These are phyloP conservation scores for Globisporangium okanoganense DNA, from an alignment of 352 stramenopile genomes.

Conservation along the genomic window DNA sequence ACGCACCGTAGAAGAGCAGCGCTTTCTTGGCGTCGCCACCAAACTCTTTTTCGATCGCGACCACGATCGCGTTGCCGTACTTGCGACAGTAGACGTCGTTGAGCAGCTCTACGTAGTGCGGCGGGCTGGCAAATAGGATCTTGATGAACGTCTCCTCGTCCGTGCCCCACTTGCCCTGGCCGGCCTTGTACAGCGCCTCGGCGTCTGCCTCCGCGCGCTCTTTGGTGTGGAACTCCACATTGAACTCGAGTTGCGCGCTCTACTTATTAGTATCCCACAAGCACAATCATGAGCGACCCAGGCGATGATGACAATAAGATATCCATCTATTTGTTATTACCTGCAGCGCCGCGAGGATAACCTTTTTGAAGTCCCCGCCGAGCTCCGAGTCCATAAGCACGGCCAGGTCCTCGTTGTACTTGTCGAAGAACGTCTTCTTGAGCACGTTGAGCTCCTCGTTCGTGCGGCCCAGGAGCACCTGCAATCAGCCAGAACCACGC, in stretches of 20 bases:
- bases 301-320: not conserved
- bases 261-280: not conserved
- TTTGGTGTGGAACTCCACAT: conserved; percentile 52
- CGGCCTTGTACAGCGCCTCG: conserved; percentile 62
- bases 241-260: conserved; percentile 25
- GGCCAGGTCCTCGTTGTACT: conserved; percentile 68
- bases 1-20: conserved; percentile 63
- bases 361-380: conserved; percentile 63
- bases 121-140: conserved; percentile 54
- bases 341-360: conserved; percentile 61
- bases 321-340: conserved; percentile 20
- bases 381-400: conserved; percentile 62
- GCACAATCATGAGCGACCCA: not conserved
- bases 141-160: conserved; percentile 65
- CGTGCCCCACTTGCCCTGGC: conserved; percentile 69
- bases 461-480: conserved; percentile 70
- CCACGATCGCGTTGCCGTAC: conserved; percentile 54
- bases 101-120: conserved; percentile 49
- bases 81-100: conserved; percentile 70
- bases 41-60: conserved; percentile 65
- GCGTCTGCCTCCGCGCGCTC: conserved; percentile 50
- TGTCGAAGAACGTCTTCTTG: conserved; percentile 72
- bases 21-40: conserved; percentile 49
- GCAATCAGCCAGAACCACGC: not conserved
- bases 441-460: conserved; percentile 72